These are phyloP conservation scores for Pleurotus sapidus DNA, from an alignment of 768 basidiomycete genomes.

Conservation along the genomic window DNA sequence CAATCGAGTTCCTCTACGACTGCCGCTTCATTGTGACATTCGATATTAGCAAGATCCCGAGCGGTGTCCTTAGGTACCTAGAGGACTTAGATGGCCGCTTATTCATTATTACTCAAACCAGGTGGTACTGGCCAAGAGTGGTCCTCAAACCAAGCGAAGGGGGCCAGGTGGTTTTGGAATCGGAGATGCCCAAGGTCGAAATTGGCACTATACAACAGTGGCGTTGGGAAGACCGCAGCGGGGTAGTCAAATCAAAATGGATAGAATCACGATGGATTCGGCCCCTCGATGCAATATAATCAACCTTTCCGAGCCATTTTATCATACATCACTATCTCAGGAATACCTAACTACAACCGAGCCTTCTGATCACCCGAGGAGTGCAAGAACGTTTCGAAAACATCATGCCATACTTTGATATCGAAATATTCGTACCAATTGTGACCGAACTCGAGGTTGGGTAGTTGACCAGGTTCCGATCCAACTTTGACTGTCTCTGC, in stretches of 20 bases:
- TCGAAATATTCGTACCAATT: conserved; percentile 47
- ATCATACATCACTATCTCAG: neutral
- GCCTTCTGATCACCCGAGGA: conserved; percentile 1
- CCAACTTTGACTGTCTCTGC: conserved; percentile 32
- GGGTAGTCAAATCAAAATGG: conserved; percentile 31
- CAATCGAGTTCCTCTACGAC: conserved; percentile 54
- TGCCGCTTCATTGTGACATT: conserved; percentile 59
- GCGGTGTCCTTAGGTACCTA: conserved; percentile 17
- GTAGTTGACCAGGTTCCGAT: conserved; percentile 27
- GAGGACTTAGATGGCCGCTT: conserved; percentile 19
- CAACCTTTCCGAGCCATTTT: neutral
- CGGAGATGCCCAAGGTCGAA: conserved; percentile 12
- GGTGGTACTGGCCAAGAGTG: conserved; percentile 50
- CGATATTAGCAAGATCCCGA: conserved; percentile 40
- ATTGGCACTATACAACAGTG: neutral
- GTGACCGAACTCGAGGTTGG: conserved; percentile 37
- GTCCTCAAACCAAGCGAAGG: conserved; percentile 21
- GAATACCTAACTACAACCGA: conserved; percentile 2
- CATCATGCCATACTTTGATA: conserved; percentile 34
- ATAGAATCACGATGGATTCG: conserved; percentile 41
- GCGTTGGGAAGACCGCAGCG: neutral
- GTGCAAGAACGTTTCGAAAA: conserved; percentile 31
- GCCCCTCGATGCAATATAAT: conserved; percentile 28
- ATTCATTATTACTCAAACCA: conserved; percentile 32
- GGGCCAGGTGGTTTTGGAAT: conserved; percentile 12